Percentiles rank a stretch among this genome's conserved stretches.
These are phyloP conservation scores for Suillus placidus DNA, from an alignment of 768 basidiomycete genomes.

Conservation along the genomic window DNA sequence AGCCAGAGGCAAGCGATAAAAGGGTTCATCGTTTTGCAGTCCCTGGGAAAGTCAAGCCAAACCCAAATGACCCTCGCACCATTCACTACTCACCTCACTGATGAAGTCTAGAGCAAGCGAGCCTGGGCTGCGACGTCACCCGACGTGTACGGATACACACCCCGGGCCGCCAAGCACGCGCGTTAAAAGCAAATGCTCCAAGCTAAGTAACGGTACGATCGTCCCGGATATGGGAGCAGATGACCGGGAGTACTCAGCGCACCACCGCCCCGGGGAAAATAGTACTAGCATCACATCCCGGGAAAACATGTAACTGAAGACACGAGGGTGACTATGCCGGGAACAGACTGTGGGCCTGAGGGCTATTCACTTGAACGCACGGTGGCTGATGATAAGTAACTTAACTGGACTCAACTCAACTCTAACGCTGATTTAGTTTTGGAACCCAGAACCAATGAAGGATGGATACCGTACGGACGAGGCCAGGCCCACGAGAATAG, in stretches of 20 bases:
- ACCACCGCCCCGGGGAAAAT: not conserved
- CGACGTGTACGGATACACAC: not conserved
- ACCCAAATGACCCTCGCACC: not conserved
- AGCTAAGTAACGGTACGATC: not conserved
- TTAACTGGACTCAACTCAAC: not conserved
- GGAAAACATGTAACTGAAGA: not conserved
- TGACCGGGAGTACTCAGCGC: not conserved
- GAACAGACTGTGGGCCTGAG: too few species aligned
- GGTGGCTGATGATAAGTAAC: not conserved
- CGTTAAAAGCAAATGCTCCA: not conserved
- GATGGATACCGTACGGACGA: too few species aligned
- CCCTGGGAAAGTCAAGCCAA: not conserved
- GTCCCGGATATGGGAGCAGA: not conserved
- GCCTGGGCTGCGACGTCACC: not conserved
- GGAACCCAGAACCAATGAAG: not conserved
- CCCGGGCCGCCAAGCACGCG: not conserved
- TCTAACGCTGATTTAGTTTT: not conserved
- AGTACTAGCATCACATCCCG: not conserved
- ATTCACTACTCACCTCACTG: not conserved
- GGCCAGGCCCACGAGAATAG: not conserved
- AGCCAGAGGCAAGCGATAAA: not conserved
- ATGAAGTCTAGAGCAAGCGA: not conserved
- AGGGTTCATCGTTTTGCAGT: not conserved
- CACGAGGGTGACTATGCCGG: too few species aligned
- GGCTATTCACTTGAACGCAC: not conserved